phyloP scores from a whole-genome alignment of 164 flowering plant genomes.

The Aristolochia contorta region DNA sequence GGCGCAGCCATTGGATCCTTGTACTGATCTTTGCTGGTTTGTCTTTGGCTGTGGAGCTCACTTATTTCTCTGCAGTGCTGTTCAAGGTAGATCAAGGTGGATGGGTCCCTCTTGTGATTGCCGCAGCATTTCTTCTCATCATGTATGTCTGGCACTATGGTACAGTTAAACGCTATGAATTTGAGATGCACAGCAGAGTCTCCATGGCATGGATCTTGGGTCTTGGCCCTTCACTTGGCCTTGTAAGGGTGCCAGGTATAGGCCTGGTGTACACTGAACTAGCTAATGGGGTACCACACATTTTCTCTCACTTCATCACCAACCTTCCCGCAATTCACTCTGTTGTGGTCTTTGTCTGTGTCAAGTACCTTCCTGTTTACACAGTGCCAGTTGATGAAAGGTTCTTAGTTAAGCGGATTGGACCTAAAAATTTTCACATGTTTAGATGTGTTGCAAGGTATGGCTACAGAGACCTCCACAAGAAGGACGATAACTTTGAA shows the following conservation, averaged over 20 bases:
- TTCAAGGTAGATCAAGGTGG: constrained; percentile 95
- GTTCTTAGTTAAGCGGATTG: constrained; percentile 81
- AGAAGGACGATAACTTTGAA: constrained; percentile 91
- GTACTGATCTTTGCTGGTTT: constrained; percentile 52
- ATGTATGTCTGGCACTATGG: constrained; percentile 98
- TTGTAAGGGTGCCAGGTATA: constrained; percentile 93
- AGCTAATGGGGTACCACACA: constrained; percentile 90
- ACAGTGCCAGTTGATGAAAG: constrained; percentile 88
- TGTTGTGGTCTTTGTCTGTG: constrained; percentile 83
- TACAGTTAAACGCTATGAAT: constrained; percentile 75
- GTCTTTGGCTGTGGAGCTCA: constrained; percentile 58
- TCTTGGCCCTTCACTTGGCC: constrained; percentile 90
- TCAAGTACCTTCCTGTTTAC: constrained; percentile 94
- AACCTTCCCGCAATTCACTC: constrained; percentile 95
- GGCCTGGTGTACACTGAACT: constrained; percentile 95
- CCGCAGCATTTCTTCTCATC: constrained; percentile 64
- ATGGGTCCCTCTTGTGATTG: constrained; percentile 92
- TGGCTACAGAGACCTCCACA: constrained; percentile 94
- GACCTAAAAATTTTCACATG: constrained; percentile 90
- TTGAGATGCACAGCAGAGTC: constrained; percentile 92
- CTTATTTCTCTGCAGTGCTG: constrained; percentile 74
- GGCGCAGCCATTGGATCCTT: constrained; percentile 87
- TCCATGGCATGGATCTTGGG: constrained; percentile 98
- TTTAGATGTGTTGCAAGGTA: constrained; percentile 95
- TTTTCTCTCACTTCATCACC: constrained; percentile 95